A percentile compares a stretch with the other conserved stretches of the same genome.
These are phyloP conservation scores for Purshia tridentata DNA, from an alignment of 306 rosid species.

Conservation along the genomic window DNA sequence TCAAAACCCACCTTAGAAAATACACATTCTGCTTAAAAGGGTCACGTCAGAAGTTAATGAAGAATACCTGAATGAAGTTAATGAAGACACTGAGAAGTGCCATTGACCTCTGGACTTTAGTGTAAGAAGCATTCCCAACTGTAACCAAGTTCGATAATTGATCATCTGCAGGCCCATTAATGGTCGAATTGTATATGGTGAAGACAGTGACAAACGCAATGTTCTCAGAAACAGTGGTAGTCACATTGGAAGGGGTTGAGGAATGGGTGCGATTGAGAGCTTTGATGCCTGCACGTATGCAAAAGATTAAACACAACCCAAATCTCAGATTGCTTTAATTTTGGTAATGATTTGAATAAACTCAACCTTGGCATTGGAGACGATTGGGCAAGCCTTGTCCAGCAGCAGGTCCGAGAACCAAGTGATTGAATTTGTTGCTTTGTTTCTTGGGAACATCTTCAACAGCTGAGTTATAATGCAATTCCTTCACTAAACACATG, in stretches of 20 bases:
- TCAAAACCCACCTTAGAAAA: neutral
- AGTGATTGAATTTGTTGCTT: constrained; percentile 65
- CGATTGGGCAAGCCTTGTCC: constrained; percentile 88
- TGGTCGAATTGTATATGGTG: constrained; percentile 62
- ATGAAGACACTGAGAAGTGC: constrained; percentile 70
- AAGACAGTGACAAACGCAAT: constrained; percentile 75
- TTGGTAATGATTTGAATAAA: neutral
- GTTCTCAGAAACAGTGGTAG: constrained; percentile 32
- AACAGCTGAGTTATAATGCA: constrained; percentile 47
- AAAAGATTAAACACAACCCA: constrained; percentile 12
- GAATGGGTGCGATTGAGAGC: constrained; percentile 65
- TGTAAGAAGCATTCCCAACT: constrained; percentile 63
- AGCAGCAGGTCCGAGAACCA: constrained; percentile 85
- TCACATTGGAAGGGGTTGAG: constrained; percentile 27
- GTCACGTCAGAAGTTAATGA: neutral
- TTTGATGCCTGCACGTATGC: constrained; percentile 54
- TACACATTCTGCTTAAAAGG: too few species aligned
- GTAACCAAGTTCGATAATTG: constrained; percentile 43
- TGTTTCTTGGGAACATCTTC: constrained; percentile 43
- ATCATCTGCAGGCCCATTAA: constrained; percentile 29
- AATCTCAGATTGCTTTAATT: neutral
- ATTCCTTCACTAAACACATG: constrained; percentile 49
- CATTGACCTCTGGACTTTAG: constrained; percentile 74
- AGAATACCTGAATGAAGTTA: constrained; percentile 71
- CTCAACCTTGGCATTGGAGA: constrained; percentile 73